Base-by-base conservation (phyloP, 2,329 filamentous ascomycete genomes). In the Hirsutella rhossiliensis region DNA sequence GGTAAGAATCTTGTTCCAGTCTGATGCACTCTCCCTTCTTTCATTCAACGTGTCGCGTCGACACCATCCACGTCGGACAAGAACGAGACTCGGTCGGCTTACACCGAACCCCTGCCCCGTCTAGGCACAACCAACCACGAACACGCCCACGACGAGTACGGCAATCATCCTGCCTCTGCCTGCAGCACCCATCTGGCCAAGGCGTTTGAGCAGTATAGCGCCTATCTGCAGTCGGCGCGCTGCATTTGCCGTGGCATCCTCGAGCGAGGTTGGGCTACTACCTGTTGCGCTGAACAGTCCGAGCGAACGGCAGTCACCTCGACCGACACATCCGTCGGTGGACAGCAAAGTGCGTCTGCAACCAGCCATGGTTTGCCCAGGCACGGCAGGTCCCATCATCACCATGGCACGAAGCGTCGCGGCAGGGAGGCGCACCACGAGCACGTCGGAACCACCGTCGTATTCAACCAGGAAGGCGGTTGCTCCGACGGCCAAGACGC, bases 181-280 rank as follows among this genome's bases (percentile, higher is more conserved):
- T 64, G 62, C 40, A 55, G 42, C 32, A 54, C 54, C 29, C 62
- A 64, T 41, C 52, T 63, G 1, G 45, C 48, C 41, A 54, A 52
- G 20, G 61, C 62, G 1, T 60, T 63, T 38, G 54, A 61, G 17
- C 56, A 58, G 38, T 63, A 64, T 42, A 58, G 52, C 45, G 54
- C 53, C 43, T 62, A 62, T 40, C 55, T 64, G n/a, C 56, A 62
- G 38, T 54, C 56, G 11, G 58, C 59, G n/a, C 61, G 61, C 2
- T 64, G 62, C 50, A 63, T 64, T 47, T 64, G 62, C 48, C 60
- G 59, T 31, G 56, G 50, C 42, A 52, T 62, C 20, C 53, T 64
- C 38, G 59, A 58, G 0, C 46, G 47, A 39, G 54, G 56, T 27
- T 38, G 55, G 44, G 39, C 56, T 27, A 53, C 52, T 1, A 49